These are phyloP conservation scores for Quercus gilva DNA, from an alignment of 306 rosid genomes.

Conservation along the genomic window DNA sequence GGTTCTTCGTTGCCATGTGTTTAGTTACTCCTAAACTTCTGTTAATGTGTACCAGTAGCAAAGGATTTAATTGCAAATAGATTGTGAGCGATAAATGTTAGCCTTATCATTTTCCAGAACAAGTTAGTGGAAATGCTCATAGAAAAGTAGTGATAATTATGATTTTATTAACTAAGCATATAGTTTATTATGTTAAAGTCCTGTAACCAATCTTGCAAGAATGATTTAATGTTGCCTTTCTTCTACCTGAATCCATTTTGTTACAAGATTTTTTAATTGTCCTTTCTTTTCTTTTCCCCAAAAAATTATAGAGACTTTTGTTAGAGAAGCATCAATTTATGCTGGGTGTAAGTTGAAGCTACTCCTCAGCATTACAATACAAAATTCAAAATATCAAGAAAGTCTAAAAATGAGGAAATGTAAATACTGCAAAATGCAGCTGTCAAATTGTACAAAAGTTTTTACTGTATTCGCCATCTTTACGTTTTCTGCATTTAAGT, in stretches of 20 bases:
- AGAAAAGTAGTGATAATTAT: no score
- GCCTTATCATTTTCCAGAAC: background rate
- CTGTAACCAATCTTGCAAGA: background rate
- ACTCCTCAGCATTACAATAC: background rate
- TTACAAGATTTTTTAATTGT: background rate
- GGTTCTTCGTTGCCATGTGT: no score
- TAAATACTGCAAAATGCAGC: background rate
- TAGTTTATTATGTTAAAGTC: background rate
- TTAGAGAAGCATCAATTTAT: background rate
- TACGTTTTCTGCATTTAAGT: constrained; percentile 15
- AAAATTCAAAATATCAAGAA: background rate
- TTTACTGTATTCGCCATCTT: background rate
- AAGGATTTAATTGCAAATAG: background rate
- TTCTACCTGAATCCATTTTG: background rate
- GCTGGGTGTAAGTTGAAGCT: background rate
- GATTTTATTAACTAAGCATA: background rate
- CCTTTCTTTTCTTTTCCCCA: background rate
- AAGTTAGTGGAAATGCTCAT: background rate
- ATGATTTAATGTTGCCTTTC: background rate
- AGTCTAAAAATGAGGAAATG: background rate
- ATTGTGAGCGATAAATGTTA: background rate
- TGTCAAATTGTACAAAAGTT: background rate
- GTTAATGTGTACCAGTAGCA: background rate
- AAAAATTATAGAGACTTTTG: background rate
- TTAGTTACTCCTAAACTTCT: background rate